These are phyloP conservation scores for Angomonas desouzai DNA, from an alignment of 208 protist species.

Conservation along the genomic window DNA sequence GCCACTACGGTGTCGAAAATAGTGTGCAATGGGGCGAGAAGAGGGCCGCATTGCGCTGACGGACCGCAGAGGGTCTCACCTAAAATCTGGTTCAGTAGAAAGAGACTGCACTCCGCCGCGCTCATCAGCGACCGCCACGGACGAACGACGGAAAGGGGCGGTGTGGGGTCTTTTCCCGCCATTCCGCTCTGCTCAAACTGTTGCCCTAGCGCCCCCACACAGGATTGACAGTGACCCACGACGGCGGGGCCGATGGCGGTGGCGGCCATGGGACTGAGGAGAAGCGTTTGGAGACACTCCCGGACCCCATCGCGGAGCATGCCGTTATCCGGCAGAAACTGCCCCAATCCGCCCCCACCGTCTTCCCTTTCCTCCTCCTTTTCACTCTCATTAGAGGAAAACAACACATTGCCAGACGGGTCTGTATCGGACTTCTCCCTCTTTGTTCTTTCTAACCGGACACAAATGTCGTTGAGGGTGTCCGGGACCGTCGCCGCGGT, in stretches of 20 bases:
- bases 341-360: background rate
- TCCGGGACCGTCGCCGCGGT: background rate
- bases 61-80: constrained; percentile 27
- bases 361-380: background rate
- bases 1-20: background rate
- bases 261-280: background rate
- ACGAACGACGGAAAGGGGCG: background rate
- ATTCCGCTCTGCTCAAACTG: background rate
- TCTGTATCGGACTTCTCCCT: background rate
- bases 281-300: background rate
- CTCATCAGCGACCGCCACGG: background rate
- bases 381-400: background rate
- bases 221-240: background rate
- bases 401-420: too few species aligned
- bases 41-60: background rate
- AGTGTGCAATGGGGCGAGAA: background rate
- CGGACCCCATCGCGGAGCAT: background rate
- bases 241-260: background rate
- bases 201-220: background rate
- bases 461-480: background rate
- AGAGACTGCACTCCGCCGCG: constrained; percentile 27
- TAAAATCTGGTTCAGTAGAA: constrained; percentile 31
- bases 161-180: background rate
- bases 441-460: background rate
- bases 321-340: background rate